Percentiles rank a stretch among this genome's conserved stretches.
Evolutionary conservation across 345 rosid genomes (phyloP).

Genomic region (Aethionema arabicum): DNA sequence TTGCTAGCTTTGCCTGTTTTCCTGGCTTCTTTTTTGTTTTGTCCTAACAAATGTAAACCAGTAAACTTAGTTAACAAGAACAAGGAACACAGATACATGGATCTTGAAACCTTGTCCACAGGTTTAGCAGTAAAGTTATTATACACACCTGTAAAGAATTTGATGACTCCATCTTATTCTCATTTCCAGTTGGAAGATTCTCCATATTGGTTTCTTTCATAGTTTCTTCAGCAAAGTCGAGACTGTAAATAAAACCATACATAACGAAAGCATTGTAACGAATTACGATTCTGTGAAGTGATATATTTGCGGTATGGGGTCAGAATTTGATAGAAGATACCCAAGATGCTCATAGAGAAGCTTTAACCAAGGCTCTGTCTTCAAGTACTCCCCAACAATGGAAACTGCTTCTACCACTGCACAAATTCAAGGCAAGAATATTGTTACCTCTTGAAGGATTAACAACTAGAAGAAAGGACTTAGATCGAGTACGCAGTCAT

Average conservation of each 20-base stretch:
- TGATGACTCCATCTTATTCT: slow-evolving; percentile 38
- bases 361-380: slow-evolving; percentile 79
- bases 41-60: slow-evolving; percentile 45
- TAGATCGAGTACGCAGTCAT: background rate
- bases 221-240: slow-evolving; percentile 44
- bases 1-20: slow-evolving; percentile 62
- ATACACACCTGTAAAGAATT: slow-evolving; percentile 49
- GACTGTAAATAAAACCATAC: slow-evolving; percentile 42
- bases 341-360: slow-evolving; percentile 59
- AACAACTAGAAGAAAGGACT: background rate
- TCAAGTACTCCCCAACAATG: slow-evolving; percentile 74
- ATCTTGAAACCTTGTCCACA: background rate
- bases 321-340: slow-evolving; percentile 36
- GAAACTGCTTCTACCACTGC: slow-evolving; percentile 72
- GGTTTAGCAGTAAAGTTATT: slow-evolving; percentile 4
- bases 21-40: slow-evolving; percentile 44
- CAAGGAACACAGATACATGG: slow-evolving; percentile 1
- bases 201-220: slow-evolving; percentile 40
- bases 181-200: slow-evolving; percentile 31
- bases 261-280: background rate
- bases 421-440: slow-evolving; percentile 19
- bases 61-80: background rate
- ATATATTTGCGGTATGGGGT: background rate
- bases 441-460: slow-evolving; percentile 13
- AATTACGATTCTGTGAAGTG: background rate